These are phyloP conservation scores for Exophiala mesophila DNA, from an alignment of 2,329 filamentous ascomycete species.

Conservation along the genomic window DNA sequence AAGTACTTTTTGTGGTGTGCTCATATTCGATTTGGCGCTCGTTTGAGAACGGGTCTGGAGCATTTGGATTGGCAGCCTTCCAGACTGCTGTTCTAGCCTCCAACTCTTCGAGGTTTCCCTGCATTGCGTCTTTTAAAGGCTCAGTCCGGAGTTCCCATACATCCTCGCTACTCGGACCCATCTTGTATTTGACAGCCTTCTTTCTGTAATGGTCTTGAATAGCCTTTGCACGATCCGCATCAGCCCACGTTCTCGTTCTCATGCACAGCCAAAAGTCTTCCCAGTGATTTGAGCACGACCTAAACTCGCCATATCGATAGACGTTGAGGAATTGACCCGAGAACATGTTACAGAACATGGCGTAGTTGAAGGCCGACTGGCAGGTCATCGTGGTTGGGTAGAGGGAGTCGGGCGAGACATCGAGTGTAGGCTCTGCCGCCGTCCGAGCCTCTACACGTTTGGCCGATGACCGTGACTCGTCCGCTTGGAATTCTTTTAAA, in stretches of 20 bases:
- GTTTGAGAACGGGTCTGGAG: conserved; percentile 21
- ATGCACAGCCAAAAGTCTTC: conserved; percentile 98
- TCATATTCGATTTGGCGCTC: neutral
- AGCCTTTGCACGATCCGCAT: conserved; percentile 53
- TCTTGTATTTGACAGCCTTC: conserved; percentile 62
- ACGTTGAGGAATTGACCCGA: conserved; percentile 84
- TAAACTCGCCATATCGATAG: conserved; percentile 77
- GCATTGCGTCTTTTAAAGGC: conserved; percentile 51
- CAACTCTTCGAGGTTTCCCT: conserved; percentile 40
- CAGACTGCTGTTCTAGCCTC: conserved; percentile 40
- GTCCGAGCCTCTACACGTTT: conserved; percentile 5
- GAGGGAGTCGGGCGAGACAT: conserved; percentile 58
- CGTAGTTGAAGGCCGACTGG: conserved; percentile 81
- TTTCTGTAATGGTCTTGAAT: conserved; percentile 65
- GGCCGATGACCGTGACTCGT: conserved; percentile 16
- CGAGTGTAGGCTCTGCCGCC: conserved; percentile 24
- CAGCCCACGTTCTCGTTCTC: conserved; percentile 64
- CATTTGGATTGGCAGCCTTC: conserved; percentile 35
- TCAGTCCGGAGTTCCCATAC: conserved; percentile 73
- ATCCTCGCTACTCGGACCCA: conserved; percentile 75
- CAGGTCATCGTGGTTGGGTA: conserved; percentile 84
- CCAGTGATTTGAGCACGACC: conserved; percentile 79
- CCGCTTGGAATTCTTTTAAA: conserved; percentile 43
- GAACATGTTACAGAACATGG: conserved; percentile 88
- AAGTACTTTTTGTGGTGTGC: neutral